A percentile compares a stretch with the other conserved stretches of the same genome.
Evolutionary conservation across 2,329 filamentous ascomycete genomes (phyloP).

Genomic region (Beauveria asiatica): DNA sequence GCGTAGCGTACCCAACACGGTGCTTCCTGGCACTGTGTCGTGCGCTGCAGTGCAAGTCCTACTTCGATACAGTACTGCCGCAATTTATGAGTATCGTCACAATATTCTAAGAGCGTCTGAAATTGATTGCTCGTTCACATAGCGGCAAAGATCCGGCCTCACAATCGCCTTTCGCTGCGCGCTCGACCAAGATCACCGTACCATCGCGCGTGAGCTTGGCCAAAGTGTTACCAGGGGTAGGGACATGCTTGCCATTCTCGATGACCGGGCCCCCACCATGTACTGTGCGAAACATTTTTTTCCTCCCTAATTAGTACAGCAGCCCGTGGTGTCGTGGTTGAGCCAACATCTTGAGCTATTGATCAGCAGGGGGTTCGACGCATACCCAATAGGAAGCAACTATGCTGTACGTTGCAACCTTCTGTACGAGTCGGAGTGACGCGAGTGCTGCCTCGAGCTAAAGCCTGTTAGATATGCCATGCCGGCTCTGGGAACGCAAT

Average conservation of each 20-base stretch:
- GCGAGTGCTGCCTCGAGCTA: background rate
- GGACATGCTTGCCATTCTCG: background rate
- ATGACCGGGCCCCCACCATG: background rate
- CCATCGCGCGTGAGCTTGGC: background rate
- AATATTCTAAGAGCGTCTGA: background rate
- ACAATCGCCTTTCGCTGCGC: background rate
- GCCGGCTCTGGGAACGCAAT: background rate
- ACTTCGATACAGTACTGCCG: background rate
- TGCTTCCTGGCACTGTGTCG: background rate
- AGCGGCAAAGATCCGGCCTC: background rate
- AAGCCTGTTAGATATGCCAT: background rate
- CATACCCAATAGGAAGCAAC: background rate
- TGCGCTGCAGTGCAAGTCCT: background rate
- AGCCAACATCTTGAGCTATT: background rate
- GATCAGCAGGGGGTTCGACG: background rate
- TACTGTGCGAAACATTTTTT: background rate
- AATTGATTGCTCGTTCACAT: background rate
- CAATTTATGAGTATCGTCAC: background rate
- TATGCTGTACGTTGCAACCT: background rate
- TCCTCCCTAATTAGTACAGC: background rate
- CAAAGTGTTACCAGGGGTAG: background rate
- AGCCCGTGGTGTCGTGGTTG: background rate
- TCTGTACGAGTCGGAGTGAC: background rate
- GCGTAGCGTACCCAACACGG: background rate
- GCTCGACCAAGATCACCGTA: background rate